Evolutionary conservation across 2,329 filamentous ascomycete genomes (phyloP), one percentile per base, ranked within the genome.

Genomic region (Colletotrichum australisinense): DNA sequence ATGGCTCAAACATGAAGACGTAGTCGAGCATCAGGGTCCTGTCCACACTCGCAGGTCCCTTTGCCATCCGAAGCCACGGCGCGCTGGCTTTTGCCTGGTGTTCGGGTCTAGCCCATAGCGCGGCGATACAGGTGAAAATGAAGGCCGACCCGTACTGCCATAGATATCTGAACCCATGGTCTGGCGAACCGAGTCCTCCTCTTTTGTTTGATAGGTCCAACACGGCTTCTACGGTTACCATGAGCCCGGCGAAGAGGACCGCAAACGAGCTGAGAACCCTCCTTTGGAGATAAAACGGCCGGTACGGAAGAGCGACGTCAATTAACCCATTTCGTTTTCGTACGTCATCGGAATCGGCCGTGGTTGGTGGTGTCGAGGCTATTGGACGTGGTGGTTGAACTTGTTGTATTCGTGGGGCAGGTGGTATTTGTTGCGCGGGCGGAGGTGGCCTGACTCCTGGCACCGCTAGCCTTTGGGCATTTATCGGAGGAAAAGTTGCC

Each of bases 11-110:
- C 71, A 80, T 78, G 42, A 81, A 80, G 16, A 79, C 68, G 22
- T 83, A 83, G 74, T 85, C 84, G 24, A 85, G 75, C 53, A 85
- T 74, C 46, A 85, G 73, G 19, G 81, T 82, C 66, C 77, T 77
- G 57, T 82, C 78, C 14, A 78, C 78, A 30, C 77, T 74, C 6
- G 76, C 74, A 11, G 82, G 76, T 1, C 75, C 79, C 22, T 78
- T 78, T 6, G 79, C 75, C 74, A 85, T 76, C 2, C 80, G 80
- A 3, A 80, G 72, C 84, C 84, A 85, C 1, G 84, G 84, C 42
- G 83, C 83, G 1, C 78, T 76, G 11, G 78, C 75, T 53, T 81
- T 82, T n/a, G 81, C 77, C 70, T 85, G 84, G 66, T 81, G 83
- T 60, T 85, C 84, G 11, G 83, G 82, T 19, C 83, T 78, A 11